Base-by-base conservation (phyloP, 208 protist genomes). In the Endotrypanum monterogeii region DNA sequence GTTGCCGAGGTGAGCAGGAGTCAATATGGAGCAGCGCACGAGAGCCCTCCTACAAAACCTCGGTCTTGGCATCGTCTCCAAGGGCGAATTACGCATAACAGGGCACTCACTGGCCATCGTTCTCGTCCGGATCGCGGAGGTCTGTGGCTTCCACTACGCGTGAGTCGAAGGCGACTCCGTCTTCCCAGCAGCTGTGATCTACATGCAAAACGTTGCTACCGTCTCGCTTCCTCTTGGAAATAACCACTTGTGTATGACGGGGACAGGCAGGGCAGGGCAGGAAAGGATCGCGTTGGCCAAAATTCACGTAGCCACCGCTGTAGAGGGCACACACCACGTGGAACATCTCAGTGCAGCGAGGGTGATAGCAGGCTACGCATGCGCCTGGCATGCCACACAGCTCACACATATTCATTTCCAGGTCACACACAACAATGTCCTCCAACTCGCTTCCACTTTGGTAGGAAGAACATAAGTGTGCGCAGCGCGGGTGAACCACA, bases 71-170 rank as follows among this genome's bases (percentile, higher is more conserved):
- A 16, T 32, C 37, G 4, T 65, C 30, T 41, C 58, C 37, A 25
- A 18, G 18, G 18, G 44, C 32, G 25, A 9, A 28, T 11, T 28
- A 68, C 44, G 41, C 51, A 44, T 39, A n/a, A 14, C 14, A 7
- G 46, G 37, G 23, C 63, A 28, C 9, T 70, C 68, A 85, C 44
- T 79, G 58, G 1, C 86, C 91, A 20, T 89, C 88, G 76, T 94
- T 90, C 57, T 94, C 86, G 73, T 96, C 92, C 1, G 92, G 92
- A 65, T 96, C 92, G n/a, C 92, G 89, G 46, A 96, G 67, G 67
- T 96, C 92, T 3, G 79, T 87, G 6, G 80, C 79, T 37, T 91
- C 85, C 37, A 96, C 92, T 4, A 94, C 83, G 58, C 85, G 79
- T 20, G 92, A 96, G 67, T 96, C 92, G 75, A 96, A 96, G 9